These are phyloP conservation scores for Musa acuminata DNA, from an alignment of 176 grass and related monocot species.

Conservation along the genomic window DNA sequence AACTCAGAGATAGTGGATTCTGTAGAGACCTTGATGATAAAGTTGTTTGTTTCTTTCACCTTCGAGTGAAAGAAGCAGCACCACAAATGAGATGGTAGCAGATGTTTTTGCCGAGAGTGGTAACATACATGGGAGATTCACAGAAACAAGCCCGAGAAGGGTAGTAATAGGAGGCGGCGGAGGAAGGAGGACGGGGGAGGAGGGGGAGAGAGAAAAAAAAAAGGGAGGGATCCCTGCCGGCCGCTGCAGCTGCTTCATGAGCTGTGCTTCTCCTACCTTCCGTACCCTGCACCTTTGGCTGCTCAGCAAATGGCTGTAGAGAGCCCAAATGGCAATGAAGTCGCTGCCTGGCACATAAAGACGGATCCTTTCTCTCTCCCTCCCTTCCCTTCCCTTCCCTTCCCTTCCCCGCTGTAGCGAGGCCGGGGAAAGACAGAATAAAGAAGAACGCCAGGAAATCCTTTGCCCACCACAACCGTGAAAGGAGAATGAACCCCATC, in stretches of 20 bases:
- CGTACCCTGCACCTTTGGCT: conserved; percentile 6
- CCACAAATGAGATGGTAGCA: not conserved
- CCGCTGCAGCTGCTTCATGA: conserved; percentile 9
- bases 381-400: not conserved
- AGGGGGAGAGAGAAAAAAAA: not conserved
- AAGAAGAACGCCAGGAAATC: not conserved
- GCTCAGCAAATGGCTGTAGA: conserved; percentile 3
- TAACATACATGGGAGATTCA: conserved; percentile 3
- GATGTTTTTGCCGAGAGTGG: not conserved
- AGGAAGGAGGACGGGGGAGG: not conserved
- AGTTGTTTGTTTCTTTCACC: not conserved
- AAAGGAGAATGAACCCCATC: not conserved
- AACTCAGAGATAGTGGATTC: conserved; percentile 5
- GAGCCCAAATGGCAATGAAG: conserved; percentile 10
- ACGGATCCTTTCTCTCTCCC: not conserved
- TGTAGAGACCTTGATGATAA: conserved; percentile 1
- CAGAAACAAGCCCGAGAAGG: conserved; percentile 4
- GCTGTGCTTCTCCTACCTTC: conserved; percentile 6
- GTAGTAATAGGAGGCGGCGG: not conserved
- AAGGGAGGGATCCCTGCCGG: not conserved
- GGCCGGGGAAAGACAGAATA: not conserved
- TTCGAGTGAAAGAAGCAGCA: not conserved
- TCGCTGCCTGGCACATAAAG: conserved; percentile 12
- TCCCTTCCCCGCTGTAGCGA: not conserved
- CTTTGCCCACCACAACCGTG: not conserved